phyloP scores from a whole-genome alignment of 2,329 filamentous ascomycete species.

The Akanthomyces uredinophilus region DNA sequence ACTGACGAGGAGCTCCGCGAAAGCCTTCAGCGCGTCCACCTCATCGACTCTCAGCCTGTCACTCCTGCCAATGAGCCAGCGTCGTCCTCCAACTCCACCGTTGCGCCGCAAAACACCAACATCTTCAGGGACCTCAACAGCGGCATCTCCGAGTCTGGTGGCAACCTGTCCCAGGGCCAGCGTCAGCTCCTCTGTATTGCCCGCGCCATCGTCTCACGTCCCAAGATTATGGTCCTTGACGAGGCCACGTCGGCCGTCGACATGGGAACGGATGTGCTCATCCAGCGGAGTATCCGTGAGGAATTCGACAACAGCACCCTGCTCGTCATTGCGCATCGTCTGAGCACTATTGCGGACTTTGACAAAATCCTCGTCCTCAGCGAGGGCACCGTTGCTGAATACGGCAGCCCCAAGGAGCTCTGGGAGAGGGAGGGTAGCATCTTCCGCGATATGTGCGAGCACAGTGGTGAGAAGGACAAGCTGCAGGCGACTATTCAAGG shows the following conservation, averaged over 20 bases:
- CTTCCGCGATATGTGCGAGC: constrained; percentile 59
- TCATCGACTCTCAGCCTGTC: constrained; percentile 43
- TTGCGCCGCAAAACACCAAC: constrained; percentile 52
- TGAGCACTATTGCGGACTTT: constrained; percentile 73
- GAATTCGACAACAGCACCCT: constrained; percentile 66
- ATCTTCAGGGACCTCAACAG: constrained; percentile 59
- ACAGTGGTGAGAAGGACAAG: constrained; percentile 54
- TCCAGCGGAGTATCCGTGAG: constrained; percentile 67
- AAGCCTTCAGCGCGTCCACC: constrained; percentile 64
- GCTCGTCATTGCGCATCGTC: constrained; percentile 68
- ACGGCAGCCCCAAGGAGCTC: constrained; percentile 58
- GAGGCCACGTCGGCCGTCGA: constrained; percentile 77
- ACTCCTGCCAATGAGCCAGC: constrained; percentile 37
- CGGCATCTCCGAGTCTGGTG: constrained; percentile 64
- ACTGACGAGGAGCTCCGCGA: constrained; percentile 64
- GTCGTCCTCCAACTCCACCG: constrained; percentile 29
- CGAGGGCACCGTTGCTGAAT: constrained; percentile 63
- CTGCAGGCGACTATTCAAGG: constrained; percentile 42
- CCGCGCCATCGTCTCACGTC: constrained; percentile 64
- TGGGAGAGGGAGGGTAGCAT: constrained; percentile 48
- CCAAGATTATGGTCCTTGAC: constrained; percentile 74
- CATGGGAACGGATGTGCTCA: constrained; percentile 68
- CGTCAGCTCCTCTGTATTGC: constrained; percentile 71
- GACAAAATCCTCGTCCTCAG: constrained; percentile 68
- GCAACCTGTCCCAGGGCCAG: constrained; percentile 72